Evolutionary conservation across 2,329 filamentous ascomycete genomes (phyloP).

Genomic region (Talaromyces marneffei): DNA sequence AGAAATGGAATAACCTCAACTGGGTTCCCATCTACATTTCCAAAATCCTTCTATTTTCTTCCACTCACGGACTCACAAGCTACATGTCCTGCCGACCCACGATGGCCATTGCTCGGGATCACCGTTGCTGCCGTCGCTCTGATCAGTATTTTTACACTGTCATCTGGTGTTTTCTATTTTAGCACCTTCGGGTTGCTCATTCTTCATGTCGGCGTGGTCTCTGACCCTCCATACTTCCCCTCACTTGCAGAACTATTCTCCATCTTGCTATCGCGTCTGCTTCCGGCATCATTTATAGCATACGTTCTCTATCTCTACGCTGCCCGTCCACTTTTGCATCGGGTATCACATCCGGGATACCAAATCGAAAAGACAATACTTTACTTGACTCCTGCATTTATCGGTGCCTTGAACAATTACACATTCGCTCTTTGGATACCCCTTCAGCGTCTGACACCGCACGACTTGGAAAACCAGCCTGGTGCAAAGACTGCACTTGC

Average conservation of each 20-base stretch:
- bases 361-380: slow-evolving; percentile 86
- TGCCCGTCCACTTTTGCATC: slow-evolving; percentile 63
- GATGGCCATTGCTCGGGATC: slow-evolving; percentile 78
- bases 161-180: slow-evolving; percentile 77
- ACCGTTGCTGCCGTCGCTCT: slow-evolving; percentile 73
- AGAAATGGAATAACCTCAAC: slow-evolving; percentile 71
- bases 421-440: slow-evolving; percentile 85
- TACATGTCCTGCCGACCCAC: slow-evolving; percentile 67
- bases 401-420: slow-evolving; percentile 88
- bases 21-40: slow-evolving; percentile 82
- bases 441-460: slow-evolving; percentile 81
- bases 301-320: slow-evolving; percentile 86
- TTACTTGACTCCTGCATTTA: slow-evolving; percentile 86
- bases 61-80: slow-evolving; percentile 48
- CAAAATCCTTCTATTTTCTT: slow-evolving; percentile 75
- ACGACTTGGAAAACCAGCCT: slow-evolving; percentile 82
- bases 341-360: slow-evolving; percentile 54
- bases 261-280: slow-evolving; percentile 69
- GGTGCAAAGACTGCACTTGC: slow-evolving; percentile 79
- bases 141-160: slow-evolving; percentile 75
- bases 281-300: slow-evolving; percentile 81
- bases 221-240: slow-evolving; percentile 69
- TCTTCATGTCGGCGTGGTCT: slow-evolving; percentile 82
- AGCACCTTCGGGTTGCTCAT: slow-evolving; percentile 76
- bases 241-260: slow-evolving; percentile 69